Percentiles rank a stretch among this genome's conserved stretches.
Evolutionary conservation across 2,329 filamentous ascomycete genomes (phyloP).

Genomic region (Trichoderma atrobrunneum): DNA sequence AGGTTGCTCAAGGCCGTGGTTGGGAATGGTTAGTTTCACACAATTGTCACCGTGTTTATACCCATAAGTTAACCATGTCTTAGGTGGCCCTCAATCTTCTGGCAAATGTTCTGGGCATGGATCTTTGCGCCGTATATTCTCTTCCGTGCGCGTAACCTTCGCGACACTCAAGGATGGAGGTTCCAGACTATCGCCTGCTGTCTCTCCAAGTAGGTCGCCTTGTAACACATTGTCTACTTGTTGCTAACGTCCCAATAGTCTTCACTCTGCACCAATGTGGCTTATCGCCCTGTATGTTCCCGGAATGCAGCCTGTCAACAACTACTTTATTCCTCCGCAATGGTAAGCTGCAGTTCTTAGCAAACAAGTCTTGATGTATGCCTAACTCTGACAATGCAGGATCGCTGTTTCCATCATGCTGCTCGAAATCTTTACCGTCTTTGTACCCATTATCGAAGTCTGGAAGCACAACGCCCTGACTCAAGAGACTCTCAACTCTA

Average conservation of each 20-base stretch:
- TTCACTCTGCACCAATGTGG: slow-evolving; percentile 67
- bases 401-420: slow-evolving; percentile 59
- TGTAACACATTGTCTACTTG: neutral
- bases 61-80: neutral
- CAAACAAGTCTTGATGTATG: neutral
- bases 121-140: slow-evolving; percentile 59
- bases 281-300: slow-evolving; percentile 56
- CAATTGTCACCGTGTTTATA: neutral
- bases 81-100: slow-evolving; percentile 57
- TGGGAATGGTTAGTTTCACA: slow-evolving; percentile 57
- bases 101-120: slow-evolving; percentile 64
- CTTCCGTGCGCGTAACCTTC: slow-evolving; percentile 58
- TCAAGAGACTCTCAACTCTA: slow-evolving; percentile 48
- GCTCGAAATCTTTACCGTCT: slow-evolving; percentile 62
- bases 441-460: slow-evolving; percentile 61
- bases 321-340: slow-evolving; percentile 57
- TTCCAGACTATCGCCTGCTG: slow-evolving; percentile 57
- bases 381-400: slow-evolving; percentile 29
- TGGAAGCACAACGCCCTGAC: slow-evolving; percentile 43
- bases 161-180: slow-evolving; percentile 65
- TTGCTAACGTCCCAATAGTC: slow-evolving; percentile 35
- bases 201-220: slow-evolving; percentile 41
- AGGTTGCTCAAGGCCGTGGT: slow-evolving; percentile 47
- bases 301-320: slow-evolving; percentile 50
- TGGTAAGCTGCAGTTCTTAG: slow-evolving; percentile 46